Percentiles rank a stretch among this genome's conserved stretches.
phyloP scores from a whole-genome alignment of 2,329 filamentous ascomycete genomes.

The Exophiala lecanii-corni region DNA sequence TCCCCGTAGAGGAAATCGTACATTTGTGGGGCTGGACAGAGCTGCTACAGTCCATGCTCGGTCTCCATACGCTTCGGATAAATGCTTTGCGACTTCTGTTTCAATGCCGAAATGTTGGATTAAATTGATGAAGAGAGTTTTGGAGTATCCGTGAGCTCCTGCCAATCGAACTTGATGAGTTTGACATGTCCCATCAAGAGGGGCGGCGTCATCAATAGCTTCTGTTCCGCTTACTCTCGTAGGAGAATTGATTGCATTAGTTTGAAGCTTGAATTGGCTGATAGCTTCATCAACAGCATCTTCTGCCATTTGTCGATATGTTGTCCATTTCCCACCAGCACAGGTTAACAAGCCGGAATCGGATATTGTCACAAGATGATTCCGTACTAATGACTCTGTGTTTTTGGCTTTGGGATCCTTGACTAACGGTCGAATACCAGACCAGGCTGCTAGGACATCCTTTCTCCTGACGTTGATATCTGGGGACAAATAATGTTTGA shows the following conservation, averaged over 20 bases:
- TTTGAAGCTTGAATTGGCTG: constrained; percentile 24
- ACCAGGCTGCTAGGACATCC: constrained; percentile 87
- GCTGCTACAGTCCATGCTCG: constrained; percentile 86
- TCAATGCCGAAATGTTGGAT: constrained; percentile 92
- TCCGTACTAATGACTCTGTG: constrained; percentile 81
- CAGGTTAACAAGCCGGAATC: constrained; percentile 75
- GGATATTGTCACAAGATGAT: constrained; percentile 78
- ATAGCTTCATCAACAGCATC: constrained; percentile 70
- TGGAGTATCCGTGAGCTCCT: constrained; percentile 81
- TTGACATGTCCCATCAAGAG: constrained; percentile 66
- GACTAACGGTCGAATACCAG: constrained; percentile 79
- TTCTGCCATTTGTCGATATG: constrained; percentile 88
- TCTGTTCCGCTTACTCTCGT: constrained; percentile 27
- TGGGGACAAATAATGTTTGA: constrained; percentile 74
- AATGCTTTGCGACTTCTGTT: constrained; percentile 85
- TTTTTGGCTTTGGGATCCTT: constrained; percentile 81
- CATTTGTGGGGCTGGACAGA: constrained; percentile 69
- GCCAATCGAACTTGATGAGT: constrained; percentile 77
- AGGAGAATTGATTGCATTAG: constrained; percentile 19
- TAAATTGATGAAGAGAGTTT: constrained; percentile 88
- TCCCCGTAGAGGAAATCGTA: constrained; percentile 77
- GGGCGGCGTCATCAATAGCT: constrained; percentile 27
- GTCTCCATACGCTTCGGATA: constrained; percentile 84
- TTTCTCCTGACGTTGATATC: constrained; percentile 80
- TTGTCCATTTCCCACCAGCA: constrained; percentile 88